Percentiles rank a stretch among this genome's conserved stretches.
These are phyloP conservation scores for Xylaria sp. DNA, from an alignment of 2,329 filamentous ascomycete genomes.

Conservation along the genomic window DNA sequence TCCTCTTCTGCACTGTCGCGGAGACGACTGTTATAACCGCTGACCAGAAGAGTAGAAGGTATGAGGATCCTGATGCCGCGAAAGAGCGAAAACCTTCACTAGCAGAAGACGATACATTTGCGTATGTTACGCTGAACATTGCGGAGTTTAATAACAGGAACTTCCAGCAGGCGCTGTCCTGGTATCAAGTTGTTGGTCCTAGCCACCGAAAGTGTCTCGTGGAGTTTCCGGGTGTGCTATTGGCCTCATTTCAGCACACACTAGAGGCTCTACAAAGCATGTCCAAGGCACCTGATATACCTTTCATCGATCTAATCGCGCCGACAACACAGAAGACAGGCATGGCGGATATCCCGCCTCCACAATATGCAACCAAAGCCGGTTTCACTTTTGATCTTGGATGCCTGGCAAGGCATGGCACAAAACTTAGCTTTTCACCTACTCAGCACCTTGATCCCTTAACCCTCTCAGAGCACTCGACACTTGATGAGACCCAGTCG, in stretches of 20 bases:
- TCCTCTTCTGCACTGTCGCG: constrained; percentile 57
- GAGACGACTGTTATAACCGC: constrained; percentile 43
- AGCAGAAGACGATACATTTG: constrained; percentile 46
- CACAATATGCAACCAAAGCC: constrained; percentile 60
- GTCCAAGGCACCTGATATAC: constrained; percentile 56
- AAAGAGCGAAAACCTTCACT: constrained; percentile 43
- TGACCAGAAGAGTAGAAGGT: constrained; percentile 31
- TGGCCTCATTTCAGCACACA: constrained; percentile 68
- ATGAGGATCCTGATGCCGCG: not conserved
- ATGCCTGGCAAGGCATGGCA: constrained; percentile 46
- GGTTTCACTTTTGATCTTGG: constrained; percentile 63
- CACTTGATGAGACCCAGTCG: constrained; percentile 65
- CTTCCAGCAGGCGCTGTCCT: constrained; percentile 46
- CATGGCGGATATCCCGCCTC: constrained; percentile 54
- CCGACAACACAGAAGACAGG: constrained; percentile 42
- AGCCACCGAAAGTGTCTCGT: constrained; percentile 55
- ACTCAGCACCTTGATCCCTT: constrained; percentile 36
- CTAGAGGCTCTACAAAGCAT: constrained; percentile 67
- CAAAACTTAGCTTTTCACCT: constrained; percentile 41
- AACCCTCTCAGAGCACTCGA: constrained; percentile 51
- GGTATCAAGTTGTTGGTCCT: constrained; percentile 44
- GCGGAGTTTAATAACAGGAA: constrained; percentile 40
- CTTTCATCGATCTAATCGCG: constrained; percentile 61
- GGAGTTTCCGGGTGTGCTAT: constrained; percentile 70
- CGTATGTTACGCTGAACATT: constrained; percentile 51